Evolutionary conservation across 139 green algal genomes (phyloP).

Genomic region (Auxenochlorella pyrenoidosa): DNA sequence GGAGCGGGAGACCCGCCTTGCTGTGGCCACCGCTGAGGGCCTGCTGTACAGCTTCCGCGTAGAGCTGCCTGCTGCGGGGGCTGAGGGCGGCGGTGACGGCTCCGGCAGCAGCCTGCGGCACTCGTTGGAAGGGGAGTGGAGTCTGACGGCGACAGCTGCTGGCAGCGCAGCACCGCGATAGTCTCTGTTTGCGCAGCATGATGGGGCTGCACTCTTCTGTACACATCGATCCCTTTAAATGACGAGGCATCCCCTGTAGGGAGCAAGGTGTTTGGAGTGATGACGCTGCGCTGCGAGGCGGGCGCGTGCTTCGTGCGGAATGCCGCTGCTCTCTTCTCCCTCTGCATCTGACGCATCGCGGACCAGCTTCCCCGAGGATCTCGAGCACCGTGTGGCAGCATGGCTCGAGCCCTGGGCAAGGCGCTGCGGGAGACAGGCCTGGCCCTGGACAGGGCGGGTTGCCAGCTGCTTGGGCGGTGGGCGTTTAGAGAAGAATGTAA

Average conservation of each 20-base stretch:
- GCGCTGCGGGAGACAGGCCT: slow-evolving; percentile 91
- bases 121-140: slow-evolving; percentile 32
- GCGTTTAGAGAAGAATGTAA: slow-evolving; percentile 90
- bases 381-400: too few relatives aligned
- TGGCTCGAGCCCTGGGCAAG: background rate
- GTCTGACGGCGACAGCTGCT: background rate
- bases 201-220: too few relatives aligned
- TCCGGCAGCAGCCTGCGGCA: background rate
- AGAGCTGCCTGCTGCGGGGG: background rate
- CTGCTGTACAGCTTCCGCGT: slow-evolving; percentile 54
- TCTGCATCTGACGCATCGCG: too few relatives aligned
- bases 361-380: too few relatives aligned
- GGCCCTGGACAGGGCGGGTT: slow-evolving; percentile 91
- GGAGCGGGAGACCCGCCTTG: slow-evolving; percentile 34
- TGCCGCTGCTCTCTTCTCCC: too few relatives aligned
- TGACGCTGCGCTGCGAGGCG: too few relatives aligned
- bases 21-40: slow-evolving; percentile 65
- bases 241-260: too few relatives aligned
- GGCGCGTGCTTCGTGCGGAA: too few relatives aligned
- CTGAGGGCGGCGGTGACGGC: background rate
- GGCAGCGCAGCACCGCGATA: background rate
- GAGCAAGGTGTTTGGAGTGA: too few relatives aligned
- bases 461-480: slow-evolving; percentile 85
- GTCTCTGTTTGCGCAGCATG: background rate
- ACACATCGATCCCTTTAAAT: too few relatives aligned